A percentile compares a stretch with the other conserved stretches of the same genome.
Evolutionary conservation across 192 early-diverging fungal species (phyloP).

Genomic region (Jimgerdemannia lactiflua): DNA sequence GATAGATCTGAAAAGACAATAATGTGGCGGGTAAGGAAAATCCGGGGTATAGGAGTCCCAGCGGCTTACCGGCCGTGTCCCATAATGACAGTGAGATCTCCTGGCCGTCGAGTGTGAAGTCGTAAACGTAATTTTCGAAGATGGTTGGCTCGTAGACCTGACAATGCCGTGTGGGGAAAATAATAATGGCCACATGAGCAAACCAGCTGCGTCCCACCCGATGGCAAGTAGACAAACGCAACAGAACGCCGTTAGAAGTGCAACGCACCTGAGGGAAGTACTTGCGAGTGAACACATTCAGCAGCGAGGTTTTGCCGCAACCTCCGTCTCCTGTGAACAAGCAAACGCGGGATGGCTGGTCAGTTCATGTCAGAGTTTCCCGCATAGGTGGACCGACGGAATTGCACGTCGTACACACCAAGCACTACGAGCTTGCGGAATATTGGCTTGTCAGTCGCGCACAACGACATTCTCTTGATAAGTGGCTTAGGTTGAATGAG

Average conservation of each 20-base stretch:
- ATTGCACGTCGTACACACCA: not conserved
- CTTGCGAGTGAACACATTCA: conserved; percentile 37
- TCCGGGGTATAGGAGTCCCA: not conserved
- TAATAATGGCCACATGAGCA: not conserved
- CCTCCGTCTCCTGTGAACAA: conserved; percentile 25
- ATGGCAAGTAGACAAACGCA: not conserved
- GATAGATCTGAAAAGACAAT: not conserved
- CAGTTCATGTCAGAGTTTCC: no score
- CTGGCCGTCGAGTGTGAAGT: conserved; percentile 31
- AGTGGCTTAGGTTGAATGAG: no score
- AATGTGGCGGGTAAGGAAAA: not conserved
- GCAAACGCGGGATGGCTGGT: no score
- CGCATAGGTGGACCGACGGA: no score
- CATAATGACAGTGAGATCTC: conserved; percentile 32
- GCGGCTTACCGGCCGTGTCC: conserved; percentile 35
- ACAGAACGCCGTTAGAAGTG: not conserved
- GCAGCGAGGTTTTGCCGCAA: conserved; percentile 35
- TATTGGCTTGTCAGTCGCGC: conserved; percentile 1
- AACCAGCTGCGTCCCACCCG: not conserved
- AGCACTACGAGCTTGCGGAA: conserved; percentile 19
- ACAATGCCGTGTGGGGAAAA: not conserved
- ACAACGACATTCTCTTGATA: no score
- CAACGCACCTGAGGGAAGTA: conserved; percentile 34
- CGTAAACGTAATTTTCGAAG: conserved; percentile 38
- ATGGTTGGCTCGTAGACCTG: conserved; percentile 43